Evolutionary conservation across 2,329 filamentous ascomycete species (phyloP).

Genomic region (Colletotrichum eremochloae): DNA sequence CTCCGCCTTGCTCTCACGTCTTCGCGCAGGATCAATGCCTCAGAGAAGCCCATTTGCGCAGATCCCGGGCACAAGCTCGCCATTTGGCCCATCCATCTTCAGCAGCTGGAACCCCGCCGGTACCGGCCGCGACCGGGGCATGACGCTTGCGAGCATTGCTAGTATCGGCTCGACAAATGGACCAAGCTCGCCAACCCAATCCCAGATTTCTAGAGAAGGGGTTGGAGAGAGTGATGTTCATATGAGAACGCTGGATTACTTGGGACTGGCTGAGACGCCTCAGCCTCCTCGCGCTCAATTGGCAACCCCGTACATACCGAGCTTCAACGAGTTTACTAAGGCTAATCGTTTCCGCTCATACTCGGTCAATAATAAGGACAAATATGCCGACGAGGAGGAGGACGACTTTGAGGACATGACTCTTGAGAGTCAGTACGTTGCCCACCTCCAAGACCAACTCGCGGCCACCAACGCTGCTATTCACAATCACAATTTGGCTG

Average conservation of each 20-base stretch:
- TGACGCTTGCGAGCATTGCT: slow-evolving; percentile 83
- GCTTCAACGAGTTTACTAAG: slow-evolving; percentile 81
- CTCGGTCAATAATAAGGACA: slow-evolving; percentile 98
- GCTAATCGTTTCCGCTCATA: slow-evolving; percentile 94
- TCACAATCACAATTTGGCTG: slow-evolving; percentile 91
- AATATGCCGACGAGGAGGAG: slow-evolving; percentile 91
- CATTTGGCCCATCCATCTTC: slow-evolving; percentile 92
- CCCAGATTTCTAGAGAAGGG: slow-evolving; percentile 87
- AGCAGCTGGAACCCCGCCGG: slow-evolving; percentile 77
- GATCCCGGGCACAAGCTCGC: slow-evolving; percentile 66
- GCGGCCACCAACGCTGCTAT: slow-evolving; percentile 78
- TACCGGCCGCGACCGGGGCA: slow-evolving; percentile 82
- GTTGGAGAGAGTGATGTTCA: slow-evolving; percentile 88
- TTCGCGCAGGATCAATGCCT: slow-evolving; percentile 94
- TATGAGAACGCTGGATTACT: slow-evolving; percentile 92
- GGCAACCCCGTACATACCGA: slow-evolving; percentile 77
- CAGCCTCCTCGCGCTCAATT: slow-evolving; percentile 82
- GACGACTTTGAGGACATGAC: slow-evolving; percentile 76
- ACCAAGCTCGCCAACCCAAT: slow-evolving; percentile 87
- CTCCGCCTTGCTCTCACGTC: slow-evolving; percentile 83
- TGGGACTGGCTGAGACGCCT: slow-evolving; percentile 93
- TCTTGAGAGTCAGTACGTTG: slow-evolving; percentile 71
- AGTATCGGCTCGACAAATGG: slow-evolving; percentile 89
- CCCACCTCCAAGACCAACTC: slow-evolving; percentile 72
- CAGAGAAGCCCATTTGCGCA: slow-evolving; percentile 80